Evolutionary conservation across 2,329 filamentous ascomycete genomes (phyloP).

Genomic region (Grosmannia serpens): DNA sequence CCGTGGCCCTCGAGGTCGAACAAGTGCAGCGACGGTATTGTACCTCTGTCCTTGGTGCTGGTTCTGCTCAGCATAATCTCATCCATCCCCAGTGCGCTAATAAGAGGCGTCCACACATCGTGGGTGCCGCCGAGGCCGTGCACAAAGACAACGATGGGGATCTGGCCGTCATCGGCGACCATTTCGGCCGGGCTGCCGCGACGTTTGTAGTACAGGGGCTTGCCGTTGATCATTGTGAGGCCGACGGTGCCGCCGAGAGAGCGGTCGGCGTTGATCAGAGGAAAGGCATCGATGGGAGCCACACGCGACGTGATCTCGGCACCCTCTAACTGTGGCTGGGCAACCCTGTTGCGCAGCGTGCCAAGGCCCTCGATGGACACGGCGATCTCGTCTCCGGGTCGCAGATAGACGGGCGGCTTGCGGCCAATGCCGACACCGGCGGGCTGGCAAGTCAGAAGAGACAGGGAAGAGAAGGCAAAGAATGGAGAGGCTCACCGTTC

Average conservation of each 20-base stretch:
- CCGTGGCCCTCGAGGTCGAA: slow-evolving; percentile 3
- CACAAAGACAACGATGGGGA: background rate
- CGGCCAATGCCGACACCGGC: slow-evolving; percentile 36
- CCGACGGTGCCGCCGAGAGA: background rate
- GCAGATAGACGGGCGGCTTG: slow-evolving; percentile 27
- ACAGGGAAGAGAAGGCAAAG: background rate
- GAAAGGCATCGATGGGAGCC: background rate
- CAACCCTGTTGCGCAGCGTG: slow-evolving; percentile 26
- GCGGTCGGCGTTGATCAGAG: background rate
- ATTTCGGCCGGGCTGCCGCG: background rate
- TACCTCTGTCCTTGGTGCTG: no score
- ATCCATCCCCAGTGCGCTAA: background rate
- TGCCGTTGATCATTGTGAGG: slow-evolving; percentile 1
- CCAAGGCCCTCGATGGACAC: slow-evolving; percentile 30
- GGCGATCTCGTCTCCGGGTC: slow-evolving; percentile 28
- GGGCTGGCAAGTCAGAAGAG: slow-evolving; percentile 10
- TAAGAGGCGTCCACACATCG: background rate
- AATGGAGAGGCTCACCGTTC: slow-evolving; percentile 19
- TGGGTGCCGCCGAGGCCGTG: background rate
- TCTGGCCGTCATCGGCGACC: no score
- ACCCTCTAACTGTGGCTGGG: background rate
- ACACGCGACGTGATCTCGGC: background rate
- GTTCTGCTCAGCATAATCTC: background rate
- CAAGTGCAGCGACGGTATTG: background rate
- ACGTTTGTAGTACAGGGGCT: background rate